Evolutionary conservation across 2,329 filamentous ascomycete genomes (phyloP), one percentile per base, ranked within the genome.

Genomic region (Grosmannia clavigera): DNA sequence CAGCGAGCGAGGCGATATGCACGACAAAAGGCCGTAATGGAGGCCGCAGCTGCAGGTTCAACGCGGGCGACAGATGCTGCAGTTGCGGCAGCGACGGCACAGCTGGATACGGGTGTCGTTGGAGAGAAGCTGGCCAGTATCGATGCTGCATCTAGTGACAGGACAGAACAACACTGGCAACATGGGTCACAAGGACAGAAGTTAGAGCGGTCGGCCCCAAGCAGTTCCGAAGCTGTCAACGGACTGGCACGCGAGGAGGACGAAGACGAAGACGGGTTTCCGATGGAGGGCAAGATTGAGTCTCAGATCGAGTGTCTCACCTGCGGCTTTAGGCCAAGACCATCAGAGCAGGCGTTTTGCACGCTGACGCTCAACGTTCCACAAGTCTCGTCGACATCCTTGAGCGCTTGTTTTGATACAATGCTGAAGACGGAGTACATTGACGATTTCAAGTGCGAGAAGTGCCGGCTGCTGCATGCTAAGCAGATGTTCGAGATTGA

Each of bases 391-490:
- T 87, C 89, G 2, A 92, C 92, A 0, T 87, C 90, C 0, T 79
- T 99, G 19, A 91, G 87, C 68, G 80, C 85, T 10, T 99, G 94
- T 72, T 94, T 99, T 67, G 94, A 99, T 68, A 88, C 88, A 50
- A 86, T 96, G 72, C 86, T 99, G 66, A 96, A 96, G 73, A 90
- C 90, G 0, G 94, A 99, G 72, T 87, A 91, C 70, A 96, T 99
- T 65, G 92, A 97, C 64, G 94, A 96, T 70, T 99, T 95, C 77
- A 92, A 89, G 66, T 99, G 94, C 74, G 94, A 96, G 67, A 88
- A 85, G 73, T 99, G 94, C 69, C 84, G 91, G 27, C 78, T 99
- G n/a, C 74, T 89, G 52, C 88, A 96, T 70, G 91, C 91, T 4
- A 75, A 89, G 58, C 77, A 84, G 35, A 73, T 80, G 57, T 81